A percentile compares a stretch with the other conserved stretches of the same genome.
Conservation (phyloP, 495 filamentous ascomycete species). For the Penicillium fimorum region DNA sequence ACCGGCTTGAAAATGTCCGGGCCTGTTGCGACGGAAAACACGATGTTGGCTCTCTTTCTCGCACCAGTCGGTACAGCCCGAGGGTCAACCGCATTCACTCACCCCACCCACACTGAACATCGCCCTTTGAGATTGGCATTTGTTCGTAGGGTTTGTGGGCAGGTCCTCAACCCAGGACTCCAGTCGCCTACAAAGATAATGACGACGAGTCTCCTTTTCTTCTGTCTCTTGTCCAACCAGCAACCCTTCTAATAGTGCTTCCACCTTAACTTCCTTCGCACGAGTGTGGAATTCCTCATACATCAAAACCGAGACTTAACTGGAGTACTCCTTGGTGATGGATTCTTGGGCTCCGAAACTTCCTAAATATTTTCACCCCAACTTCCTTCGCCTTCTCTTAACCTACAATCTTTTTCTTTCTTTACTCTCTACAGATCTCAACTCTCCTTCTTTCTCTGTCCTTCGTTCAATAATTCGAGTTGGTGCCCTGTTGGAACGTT, state of each 20-base stretch:
- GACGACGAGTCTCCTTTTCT: conserved; percentile 39
- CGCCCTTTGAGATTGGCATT: conserved; percentile 15
- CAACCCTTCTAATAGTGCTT: conserved; percentile 13
- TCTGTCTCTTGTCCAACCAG: conserved; percentile 17
- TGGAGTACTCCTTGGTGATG: conserved; percentile 7
- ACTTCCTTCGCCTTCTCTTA: conserved; percentile 12
- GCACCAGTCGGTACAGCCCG: conserved; percentile 46
- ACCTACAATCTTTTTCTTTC: conserved; percentile 20
- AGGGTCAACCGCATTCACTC: conserved; percentile 40
- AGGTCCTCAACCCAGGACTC: conserved; percentile 29
- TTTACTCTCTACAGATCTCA: conserved; percentile 17
- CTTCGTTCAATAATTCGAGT: conserved; percentile 19
- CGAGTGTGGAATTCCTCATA: neutral
- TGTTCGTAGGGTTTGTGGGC: conserved; percentile 30
- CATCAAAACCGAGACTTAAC: neutral
- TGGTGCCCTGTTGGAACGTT: conserved; percentile 15
- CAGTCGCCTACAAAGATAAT: conserved; percentile 21
- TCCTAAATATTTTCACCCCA: neutral
- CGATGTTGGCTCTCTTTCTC: conserved; percentile 50
- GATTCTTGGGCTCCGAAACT: neutral
- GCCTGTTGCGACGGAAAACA: conserved; percentile 93
- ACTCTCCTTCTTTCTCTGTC: conserved; percentile 16
- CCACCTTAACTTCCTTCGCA: neutral
- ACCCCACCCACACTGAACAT: conserved; percentile 32
- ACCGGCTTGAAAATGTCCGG: conserved; percentile 88